Percentiles rank a stretch among this genome's conserved stretches.
phyloP scores from a whole-genome alignment of 345 rosid genomes.

The Eucalyptus viminalis region DNA sequence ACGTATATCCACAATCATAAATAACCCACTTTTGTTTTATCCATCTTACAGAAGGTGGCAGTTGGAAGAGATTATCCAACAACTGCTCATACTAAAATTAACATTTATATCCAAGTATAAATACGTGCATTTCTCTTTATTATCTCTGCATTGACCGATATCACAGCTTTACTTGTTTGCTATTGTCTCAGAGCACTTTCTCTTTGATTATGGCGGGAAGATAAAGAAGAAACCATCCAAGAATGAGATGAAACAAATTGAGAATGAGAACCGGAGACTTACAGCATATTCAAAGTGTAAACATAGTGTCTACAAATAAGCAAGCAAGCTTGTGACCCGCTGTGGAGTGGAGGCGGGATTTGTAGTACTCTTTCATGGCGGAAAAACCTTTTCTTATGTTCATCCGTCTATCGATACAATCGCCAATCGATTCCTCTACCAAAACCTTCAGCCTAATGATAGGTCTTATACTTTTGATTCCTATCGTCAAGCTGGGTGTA shows the following conservation, averaged over 20 bases:
- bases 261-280: too few species aligned
- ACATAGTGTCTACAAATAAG: too few species aligned
- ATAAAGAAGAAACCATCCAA: too few species aligned
- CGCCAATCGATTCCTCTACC: neutral
- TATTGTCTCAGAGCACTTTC: neutral
- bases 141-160: neutral
- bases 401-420: neutral
- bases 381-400: neutral
- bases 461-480: accelerated
- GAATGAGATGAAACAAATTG: too few species aligned
- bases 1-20: neutral
- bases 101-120: too few species aligned
- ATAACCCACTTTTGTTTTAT: neutral
- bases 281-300: neutral
- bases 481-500: neutral
- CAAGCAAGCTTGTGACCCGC: neutral
- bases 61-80: too few species aligned
- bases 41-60: neutral
- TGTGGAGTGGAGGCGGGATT: neutral
- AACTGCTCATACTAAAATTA: too few species aligned
- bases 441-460: neutral
- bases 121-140: too few species aligned
- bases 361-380: neutral
- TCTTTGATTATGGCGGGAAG: neutral
- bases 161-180: neutral